Evolutionary conservation across 2,329 filamentous ascomycete genomes (phyloP), one percentile per base, ranked within the genome.

Genomic region (Phyllosticta citribraziliensis): DNA sequence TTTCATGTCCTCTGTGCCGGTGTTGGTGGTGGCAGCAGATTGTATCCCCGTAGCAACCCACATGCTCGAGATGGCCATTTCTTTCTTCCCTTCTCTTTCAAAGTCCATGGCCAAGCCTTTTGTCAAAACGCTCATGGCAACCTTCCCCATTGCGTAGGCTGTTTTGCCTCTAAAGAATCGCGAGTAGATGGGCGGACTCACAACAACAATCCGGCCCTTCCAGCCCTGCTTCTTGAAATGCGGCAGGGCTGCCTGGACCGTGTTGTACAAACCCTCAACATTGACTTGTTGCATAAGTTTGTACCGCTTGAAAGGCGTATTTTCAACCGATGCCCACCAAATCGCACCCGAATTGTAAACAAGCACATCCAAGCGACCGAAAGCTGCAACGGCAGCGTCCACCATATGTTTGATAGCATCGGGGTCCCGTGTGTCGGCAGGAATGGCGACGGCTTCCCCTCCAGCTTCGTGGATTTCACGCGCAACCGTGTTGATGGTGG

Each of bases 301-400:
- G 75, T 90, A 93, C n/a, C 88, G 82, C 72, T 87, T 88, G 65
- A 88, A 76, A 0, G 88, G 86, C 0, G 89, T 93, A 55, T 85
- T 82, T 57, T 85, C 81, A 0, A 95, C 84, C 1, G 87, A 82
- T 0, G 87, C 82, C 89, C 89, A 93, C 86, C 87, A 94, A 66
- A 95, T 91, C 2, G 90, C 90, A 51, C 90, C 90, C 0, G 87
- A 86, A 71, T 94, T 95, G 78, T 95, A 95, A 56, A 94, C 73
- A 2, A 95, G 74, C 0, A 88, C 86, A 70, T 94, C 89, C 3
- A 95, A 76, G 22, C 81, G 82, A 52, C 80, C 80, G 67, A 88
- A 87, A 4, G 72, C 77, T 67, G 75, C 65, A 5, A 88, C 74
- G 0, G 86, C 86, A 60, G 79, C 72, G 22, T 80, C 70, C 2